Evolutionary conservation across 139 green algal genomes (phyloP).

Genomic region (Picochlorum sp.): DNA sequence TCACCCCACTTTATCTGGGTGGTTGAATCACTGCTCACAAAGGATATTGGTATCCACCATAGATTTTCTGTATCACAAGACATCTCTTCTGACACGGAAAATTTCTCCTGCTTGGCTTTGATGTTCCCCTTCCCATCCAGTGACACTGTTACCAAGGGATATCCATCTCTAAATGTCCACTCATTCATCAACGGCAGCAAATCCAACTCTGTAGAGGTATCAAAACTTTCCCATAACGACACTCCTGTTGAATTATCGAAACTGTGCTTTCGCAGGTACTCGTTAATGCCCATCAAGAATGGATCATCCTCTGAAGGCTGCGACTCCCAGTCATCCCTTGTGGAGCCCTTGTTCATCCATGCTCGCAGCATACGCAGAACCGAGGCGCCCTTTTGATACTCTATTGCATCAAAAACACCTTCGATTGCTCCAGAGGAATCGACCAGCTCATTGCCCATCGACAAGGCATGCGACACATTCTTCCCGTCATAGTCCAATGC

Average conservation of each 20-base stretch:
- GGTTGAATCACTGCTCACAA: background rate
- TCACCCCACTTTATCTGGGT: slow-evolving; percentile 14
- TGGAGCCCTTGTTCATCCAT: slow-evolving; percentile 40
- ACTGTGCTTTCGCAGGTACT: slow-evolving; percentile 28
- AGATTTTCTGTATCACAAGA: slow-evolving; percentile 9
- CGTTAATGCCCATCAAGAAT: slow-evolving; percentile 33
- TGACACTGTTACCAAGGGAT: slow-evolving; percentile 30
- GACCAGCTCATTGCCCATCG: slow-evolving; percentile 7
- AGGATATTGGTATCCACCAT: slow-evolving; percentile 40
- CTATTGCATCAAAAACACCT: slow-evolving; percentile 56
- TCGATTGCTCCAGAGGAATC: slow-evolving; percentile 30
- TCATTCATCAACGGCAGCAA: slow-evolving; percentile 20
- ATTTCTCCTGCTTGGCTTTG: slow-evolving; percentile 17
- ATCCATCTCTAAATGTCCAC: slow-evolving; percentile 42
- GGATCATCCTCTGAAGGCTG: slow-evolving; percentile 7
- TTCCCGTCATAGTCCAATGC: slow-evolving; percentile 37
- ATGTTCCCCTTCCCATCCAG: slow-evolving; percentile 8
- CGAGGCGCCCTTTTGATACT: slow-evolving; percentile 67
- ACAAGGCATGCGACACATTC: slow-evolving; percentile 23
- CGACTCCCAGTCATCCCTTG: background rate
- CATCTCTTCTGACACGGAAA: slow-evolving; percentile 12
- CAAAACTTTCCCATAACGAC: slow-evolving; percentile 33
- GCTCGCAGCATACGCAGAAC: slow-evolving; percentile 84
- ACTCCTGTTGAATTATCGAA: slow-evolving; percentile 22
- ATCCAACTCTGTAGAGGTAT: background rate